phyloP scores from a whole-genome alignment of 768 basidiomycete genomes.

The Tephrocybe sp. region DNA sequence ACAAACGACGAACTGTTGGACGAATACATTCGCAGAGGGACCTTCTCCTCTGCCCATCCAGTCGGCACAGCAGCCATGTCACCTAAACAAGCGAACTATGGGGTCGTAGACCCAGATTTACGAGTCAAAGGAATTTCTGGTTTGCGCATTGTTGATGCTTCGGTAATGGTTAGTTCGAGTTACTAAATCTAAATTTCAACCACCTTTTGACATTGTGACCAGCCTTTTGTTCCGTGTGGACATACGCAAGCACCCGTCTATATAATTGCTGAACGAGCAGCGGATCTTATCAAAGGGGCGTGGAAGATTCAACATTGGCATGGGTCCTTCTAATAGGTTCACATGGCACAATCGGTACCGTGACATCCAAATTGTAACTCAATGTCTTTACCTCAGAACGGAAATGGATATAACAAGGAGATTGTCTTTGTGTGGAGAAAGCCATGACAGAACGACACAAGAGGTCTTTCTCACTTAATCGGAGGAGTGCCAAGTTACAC shows the following conservation, averaged over 20 bases:
- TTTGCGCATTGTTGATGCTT: constrained; percentile 34
- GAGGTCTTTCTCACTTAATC: no score
- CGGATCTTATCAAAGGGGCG: constrained; percentile 20
- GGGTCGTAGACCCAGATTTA: constrained; percentile 32
- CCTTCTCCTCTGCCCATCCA: constrained; percentile 21
- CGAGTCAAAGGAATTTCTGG: constrained; percentile 28
- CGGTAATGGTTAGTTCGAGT: constrained; percentile 21
- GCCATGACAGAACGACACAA: no score
- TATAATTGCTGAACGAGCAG: constrained; percentile 21
- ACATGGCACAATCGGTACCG: no score
- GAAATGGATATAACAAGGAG: no score
- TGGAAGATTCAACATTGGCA: constrained; percentile 6
- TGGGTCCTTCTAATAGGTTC: no score
- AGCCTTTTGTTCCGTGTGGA: constrained; percentile 20
- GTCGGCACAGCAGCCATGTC: constrained; percentile 30
- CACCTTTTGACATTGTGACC: not conserved
- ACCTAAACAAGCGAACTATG: constrained; percentile 18
- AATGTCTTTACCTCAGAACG: no score
- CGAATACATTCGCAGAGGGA: constrained; percentile 5
- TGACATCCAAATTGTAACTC: no score
- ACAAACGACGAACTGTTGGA: constrained; percentile 9
- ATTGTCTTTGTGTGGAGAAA: no score
- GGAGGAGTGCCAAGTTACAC: no score
- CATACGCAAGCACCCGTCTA: constrained; percentile 23
- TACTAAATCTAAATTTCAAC: not conserved